Evolutionary conservation across 495 filamentous ascomycete species (phyloP).

Genomic region (Daldinia caldariorum): DNA sequence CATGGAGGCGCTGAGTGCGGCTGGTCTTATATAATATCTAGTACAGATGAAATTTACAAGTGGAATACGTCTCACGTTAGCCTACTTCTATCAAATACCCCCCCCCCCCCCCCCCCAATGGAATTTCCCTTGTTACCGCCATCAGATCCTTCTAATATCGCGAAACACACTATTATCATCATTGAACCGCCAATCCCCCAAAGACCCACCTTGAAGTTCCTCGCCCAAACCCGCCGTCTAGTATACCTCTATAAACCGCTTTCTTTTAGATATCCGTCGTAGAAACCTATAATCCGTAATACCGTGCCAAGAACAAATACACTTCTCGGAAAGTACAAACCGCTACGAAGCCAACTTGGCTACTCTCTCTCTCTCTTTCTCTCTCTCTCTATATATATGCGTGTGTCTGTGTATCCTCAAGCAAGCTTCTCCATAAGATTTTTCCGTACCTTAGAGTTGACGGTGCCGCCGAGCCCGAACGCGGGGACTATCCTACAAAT

Average conservation of each 20-base stretch:
- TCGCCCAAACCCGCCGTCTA: conserved; percentile 3
- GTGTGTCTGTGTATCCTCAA: conserved; percentile 30
- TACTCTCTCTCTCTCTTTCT: not conserved
- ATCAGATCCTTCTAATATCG: conserved; percentile 5
- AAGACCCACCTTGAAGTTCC: not conserved
- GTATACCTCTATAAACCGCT: not conserved
- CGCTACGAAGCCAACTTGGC: not conserved
- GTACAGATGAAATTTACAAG: not conserved
- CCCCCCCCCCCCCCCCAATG: too few relatives aligned
- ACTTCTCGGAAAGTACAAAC: conserved; percentile 6
- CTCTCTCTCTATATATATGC: not conserved
- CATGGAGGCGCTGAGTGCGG: conserved; percentile 46
- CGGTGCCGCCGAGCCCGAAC: conserved; percentile 91
- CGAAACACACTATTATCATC: not conserved
- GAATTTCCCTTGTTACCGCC: not conserved
- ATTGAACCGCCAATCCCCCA: not conserved
- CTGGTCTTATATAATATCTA: conserved; percentile 50
- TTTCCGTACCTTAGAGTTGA: conserved; percentile 78
- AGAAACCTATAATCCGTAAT: conserved; percentile 11
- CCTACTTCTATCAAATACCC: conserved; percentile 15
- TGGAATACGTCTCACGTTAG: not conserved
- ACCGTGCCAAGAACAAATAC: conserved; percentile 10
- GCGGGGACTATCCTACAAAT: conserved; percentile 93
- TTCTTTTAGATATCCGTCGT: conserved; percentile 21
- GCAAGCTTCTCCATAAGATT: conserved; percentile 56